These are phyloP conservation scores for Kurtzmaniella natalensis DNA, from an alignment of 1,139 yeast genomes.

Conservation along the genomic window DNA sequence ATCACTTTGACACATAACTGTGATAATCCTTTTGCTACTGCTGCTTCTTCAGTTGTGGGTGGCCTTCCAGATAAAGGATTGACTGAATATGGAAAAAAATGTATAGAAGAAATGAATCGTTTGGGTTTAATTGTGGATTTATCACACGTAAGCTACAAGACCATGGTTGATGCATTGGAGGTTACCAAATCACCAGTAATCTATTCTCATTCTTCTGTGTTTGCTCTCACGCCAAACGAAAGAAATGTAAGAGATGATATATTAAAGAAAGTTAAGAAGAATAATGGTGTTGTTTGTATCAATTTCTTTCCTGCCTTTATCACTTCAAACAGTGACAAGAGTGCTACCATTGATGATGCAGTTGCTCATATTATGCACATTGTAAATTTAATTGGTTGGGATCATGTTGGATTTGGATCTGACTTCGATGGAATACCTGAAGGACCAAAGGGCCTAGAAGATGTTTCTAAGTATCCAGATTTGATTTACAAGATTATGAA, in stretches of 20 bases:
- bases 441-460: constrained; percentile 48
- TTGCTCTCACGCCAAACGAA: constrained; percentile 32
- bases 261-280: constrained; percentile 29
- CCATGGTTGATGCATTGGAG: constrained; percentile 44
- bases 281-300: constrained; percentile 47
- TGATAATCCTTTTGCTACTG: constrained; percentile 54
- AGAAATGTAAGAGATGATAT: constrained; percentile 52
- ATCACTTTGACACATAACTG: constrained; percentile 52
- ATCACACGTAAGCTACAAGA: constrained; percentile 47
- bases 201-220: constrained; percentile 48
- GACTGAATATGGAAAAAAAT: constrained; percentile 34
- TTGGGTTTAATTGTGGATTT: constrained; percentile 52
- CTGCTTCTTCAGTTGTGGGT: constrained; percentile 42
- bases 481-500: constrained; percentile 38
- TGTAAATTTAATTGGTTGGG: constrained; percentile 47
- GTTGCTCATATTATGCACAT: constrained; percentile 42
- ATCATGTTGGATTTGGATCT: constrained; percentile 50
- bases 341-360: constrained; percentile 45
- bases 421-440: constrained; percentile 51
- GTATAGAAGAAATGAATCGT: constrained; percentile 46
- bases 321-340: constrained; percentile 14
- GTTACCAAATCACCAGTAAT: constrained; percentile 45
- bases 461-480: constrained; percentile 52
- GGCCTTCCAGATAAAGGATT: constrained; percentile 45
- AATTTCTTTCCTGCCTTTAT: constrained; percentile 45